Conservation (phyloP, 2,329 filamentous ascomycete genomes). For the Trichoderma sp. region DNA sequence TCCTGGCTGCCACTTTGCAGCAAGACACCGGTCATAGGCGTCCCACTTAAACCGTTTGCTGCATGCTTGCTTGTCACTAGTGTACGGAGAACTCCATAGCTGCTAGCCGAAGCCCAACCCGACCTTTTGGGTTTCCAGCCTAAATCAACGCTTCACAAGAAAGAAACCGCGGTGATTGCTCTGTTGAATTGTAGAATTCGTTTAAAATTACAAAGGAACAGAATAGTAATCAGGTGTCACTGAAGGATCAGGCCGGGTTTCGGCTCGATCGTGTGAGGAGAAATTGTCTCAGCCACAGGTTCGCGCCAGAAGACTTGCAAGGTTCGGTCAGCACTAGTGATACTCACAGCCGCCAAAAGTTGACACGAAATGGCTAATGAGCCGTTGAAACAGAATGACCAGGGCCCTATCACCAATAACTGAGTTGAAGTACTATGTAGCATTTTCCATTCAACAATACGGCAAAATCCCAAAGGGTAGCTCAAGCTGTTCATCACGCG, state of each 20-base stretch:
- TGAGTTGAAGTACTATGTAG: background rate
- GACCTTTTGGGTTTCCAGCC: background rate
- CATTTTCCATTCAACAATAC: background rate
- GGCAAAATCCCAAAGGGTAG: background rate
- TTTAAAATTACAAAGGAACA: too few relatives aligned
- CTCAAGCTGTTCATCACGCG: background rate
- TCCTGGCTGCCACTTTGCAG: background rate
- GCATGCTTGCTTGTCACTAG: background rate
- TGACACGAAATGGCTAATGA: background rate
- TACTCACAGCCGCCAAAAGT: background rate
- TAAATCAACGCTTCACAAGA: background rate
- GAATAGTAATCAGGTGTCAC: background rate
- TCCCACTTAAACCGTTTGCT: background rate
- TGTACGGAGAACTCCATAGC: background rate
- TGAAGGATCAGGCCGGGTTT: background rate
- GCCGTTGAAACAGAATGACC: background rate
- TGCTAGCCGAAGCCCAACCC: background rate
- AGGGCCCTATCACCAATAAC: background rate
- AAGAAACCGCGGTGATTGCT: background rate
- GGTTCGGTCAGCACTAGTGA: slow-evolving; percentile 2
- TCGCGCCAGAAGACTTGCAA: slow-evolving; percentile 2
- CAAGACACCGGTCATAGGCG: background rate
- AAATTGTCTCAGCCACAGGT: slow-evolving; percentile 6
- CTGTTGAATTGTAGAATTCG: background rate
- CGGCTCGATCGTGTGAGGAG: background rate